Percentiles rank a stretch among this genome's conserved stretches.
phyloP scores from a whole-genome alignment of 2,329 filamentous ascomycete genomes.

The Botrytis aclada region DNA sequence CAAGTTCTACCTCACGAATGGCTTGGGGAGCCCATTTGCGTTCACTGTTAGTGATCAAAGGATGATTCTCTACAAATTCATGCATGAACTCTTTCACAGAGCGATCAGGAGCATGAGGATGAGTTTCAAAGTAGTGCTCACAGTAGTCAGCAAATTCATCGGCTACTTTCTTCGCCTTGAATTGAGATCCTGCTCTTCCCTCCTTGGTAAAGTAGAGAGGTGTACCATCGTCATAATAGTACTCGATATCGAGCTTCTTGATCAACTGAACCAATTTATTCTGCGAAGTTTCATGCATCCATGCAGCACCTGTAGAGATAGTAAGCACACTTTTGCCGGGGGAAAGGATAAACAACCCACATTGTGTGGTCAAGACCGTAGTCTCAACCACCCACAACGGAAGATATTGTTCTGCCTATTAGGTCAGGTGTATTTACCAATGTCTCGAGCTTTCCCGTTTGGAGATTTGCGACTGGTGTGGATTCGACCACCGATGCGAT shows the following conservation, averaged over 20 bases:
- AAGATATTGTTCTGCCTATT: conserved; percentile 32
- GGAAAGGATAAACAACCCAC: conserved; percentile 35
- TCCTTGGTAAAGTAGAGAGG: conserved; percentile 44
- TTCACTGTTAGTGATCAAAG: conserved; percentile 43
- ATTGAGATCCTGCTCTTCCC: conserved; percentile 43
- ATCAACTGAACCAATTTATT: conserved; percentile 45
- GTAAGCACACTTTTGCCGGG: conserved; percentile 31
- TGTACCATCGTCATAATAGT: conserved; percentile 46
- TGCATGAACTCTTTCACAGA: conserved; percentile 42
- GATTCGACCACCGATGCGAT: conserved; percentile 52
- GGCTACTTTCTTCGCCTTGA: conserved; percentile 47
- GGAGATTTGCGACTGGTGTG: conserved; percentile 39
- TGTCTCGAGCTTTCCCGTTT: conserved; percentile 38
- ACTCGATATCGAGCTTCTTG: conserved; percentile 42
- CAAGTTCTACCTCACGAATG: conserved; percentile 43
- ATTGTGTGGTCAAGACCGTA: conserved; percentile 34
- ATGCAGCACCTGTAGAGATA: conserved; percentile 41
- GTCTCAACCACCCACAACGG: conserved; percentile 35
- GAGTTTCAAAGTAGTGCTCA: conserved; percentile 42
- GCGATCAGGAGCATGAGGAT: conserved; percentile 43
- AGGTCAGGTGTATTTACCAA: conserved; percentile 41
- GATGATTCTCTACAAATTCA: conserved; percentile 42
- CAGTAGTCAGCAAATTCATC: conserved; percentile 45
- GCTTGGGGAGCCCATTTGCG: conserved; percentile 45
- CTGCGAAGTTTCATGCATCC: conserved; percentile 47